Evolutionary conservation across 2,329 filamentous ascomycete species (phyloP).

Genomic region (Basipetospora chlamydospora): DNA sequence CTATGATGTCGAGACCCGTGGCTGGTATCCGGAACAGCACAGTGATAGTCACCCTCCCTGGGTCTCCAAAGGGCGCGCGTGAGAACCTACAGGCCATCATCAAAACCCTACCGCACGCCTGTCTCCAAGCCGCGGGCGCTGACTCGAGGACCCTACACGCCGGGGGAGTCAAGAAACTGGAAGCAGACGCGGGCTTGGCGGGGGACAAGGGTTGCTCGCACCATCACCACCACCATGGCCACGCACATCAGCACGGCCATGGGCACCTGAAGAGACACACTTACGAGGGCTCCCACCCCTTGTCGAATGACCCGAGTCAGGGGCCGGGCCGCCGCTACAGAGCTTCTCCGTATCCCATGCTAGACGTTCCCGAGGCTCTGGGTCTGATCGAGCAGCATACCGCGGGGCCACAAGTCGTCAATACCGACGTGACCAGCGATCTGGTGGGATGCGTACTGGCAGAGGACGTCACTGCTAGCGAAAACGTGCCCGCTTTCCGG

Average conservation of each 20-base stretch:
- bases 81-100: constrained; percentile 85
- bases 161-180: constrained; percentile 71
- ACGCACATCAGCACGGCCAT: constrained; percentile 46
- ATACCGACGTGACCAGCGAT: constrained; percentile 43
- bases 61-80: constrained; percentile 85
- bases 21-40: constrained; percentile 74
- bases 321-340: constrained; percentile 60
- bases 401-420: constrained; percentile 43
- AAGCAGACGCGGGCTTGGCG: constrained; percentile 57
- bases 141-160: constrained; percentile 68
- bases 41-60: constrained; percentile 77
- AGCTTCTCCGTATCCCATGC: constrained; percentile 83
- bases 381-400: constrained; percentile 58
- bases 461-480: constrained; percentile 62
- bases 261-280: constrained; percentile 61
- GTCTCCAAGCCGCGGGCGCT: constrained; percentile 68
- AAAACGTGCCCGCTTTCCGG: constrained; percentile 82
- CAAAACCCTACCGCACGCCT: constrained; percentile 90
- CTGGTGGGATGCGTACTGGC: constrained; percentile 70
- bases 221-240: constrained; percentile 38
- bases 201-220: constrained; percentile 15
- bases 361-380: constrained; percentile 71
- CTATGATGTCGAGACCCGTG: constrained; percentile 89
- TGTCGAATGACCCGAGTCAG: constrained; percentile 46
- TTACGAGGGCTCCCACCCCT: constrained; percentile 37